phyloP scores from a whole-genome alignment of 1,284 basidiomycete species.

The Nidula niveotomentosa region DNA sequence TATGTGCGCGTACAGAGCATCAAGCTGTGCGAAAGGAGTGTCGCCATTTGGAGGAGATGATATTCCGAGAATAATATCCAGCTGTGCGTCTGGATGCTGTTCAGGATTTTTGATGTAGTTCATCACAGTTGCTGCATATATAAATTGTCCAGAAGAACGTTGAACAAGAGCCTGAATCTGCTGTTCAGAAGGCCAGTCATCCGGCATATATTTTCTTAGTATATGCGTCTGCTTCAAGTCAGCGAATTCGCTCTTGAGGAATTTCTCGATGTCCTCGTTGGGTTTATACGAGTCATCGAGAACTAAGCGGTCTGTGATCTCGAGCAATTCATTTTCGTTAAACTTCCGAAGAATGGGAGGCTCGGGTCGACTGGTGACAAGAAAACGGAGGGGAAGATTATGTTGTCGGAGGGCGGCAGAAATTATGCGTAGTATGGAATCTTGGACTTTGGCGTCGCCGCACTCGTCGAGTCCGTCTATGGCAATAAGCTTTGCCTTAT shows the following conservation, averaged over 20 bases:
- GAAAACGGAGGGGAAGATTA: conserved; percentile 8
- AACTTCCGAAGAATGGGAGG: conserved; percentile 10
- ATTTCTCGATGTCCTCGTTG: conserved; percentile 9
- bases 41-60: not conserved
- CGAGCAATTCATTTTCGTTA: not conserved
- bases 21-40: conserved; percentile 4
- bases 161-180: conserved; percentile 7
- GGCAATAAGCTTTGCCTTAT: conserved; percentile 3
- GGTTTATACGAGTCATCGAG: conserved; percentile 8
- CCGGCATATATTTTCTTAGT: conserved; percentile 2
- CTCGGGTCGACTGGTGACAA: conserved; percentile 20
- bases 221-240: conserved; percentile 4
- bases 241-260: conserved; percentile 8
- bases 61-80: conserved; percentile 5
- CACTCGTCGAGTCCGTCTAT: conserved; percentile 16
- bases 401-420: not conserved
- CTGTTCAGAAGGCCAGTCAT: conserved; percentile 10
- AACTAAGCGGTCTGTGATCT: not conserved
- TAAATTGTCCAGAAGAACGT: conserved; percentile 15
- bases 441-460: not conserved
- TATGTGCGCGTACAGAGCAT: conserved; percentile 6
- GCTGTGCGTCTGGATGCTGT: conserved; percentile 4
- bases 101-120: conserved; percentile 6
- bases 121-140: conserved; percentile 15
- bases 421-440: conserved; percentile 2